phyloP scores from a whole-genome alignment of 202 grass and related monocot species.

The Carex sylvatica region DNA sequence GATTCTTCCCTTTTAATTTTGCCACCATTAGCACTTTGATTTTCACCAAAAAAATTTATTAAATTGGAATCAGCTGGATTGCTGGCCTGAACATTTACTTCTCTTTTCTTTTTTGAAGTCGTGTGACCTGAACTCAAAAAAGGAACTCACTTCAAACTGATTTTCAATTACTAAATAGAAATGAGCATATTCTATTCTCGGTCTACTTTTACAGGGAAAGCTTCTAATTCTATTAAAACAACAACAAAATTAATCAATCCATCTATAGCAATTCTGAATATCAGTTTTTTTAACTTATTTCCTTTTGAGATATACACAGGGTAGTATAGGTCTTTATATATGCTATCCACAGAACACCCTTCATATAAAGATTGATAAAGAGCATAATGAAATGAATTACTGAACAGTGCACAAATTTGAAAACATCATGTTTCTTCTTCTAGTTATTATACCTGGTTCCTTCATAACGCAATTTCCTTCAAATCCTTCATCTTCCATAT shows the following conservation, averaged over 20 bases:
- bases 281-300: background rate
- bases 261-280: background rate
- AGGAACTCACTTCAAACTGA: background rate
- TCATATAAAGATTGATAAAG: background rate
- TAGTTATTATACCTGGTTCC: conserved; percentile 12
- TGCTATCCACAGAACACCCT: background rate
- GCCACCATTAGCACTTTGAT: conserved; percentile 23
- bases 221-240: background rate
- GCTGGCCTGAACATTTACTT: conserved; percentile 12
- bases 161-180: conserved; percentile 17
- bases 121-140: conserved; percentile 9
- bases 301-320: background rate
- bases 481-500: background rate
- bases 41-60: conserved; percentile 20
- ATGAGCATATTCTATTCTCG: background rate
- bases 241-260: background rate
- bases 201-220: background rate
- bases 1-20: conserved; percentile 25
- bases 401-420: background rate
- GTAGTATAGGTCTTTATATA: background rate
- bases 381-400: background rate
- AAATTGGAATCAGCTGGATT: conserved; percentile 10
- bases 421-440: conserved; percentile 11
- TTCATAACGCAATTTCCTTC: conserved; percentile 11
- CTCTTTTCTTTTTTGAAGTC: conserved; percentile 13